Percentiles rank a stretch among this genome's conserved stretches.
phyloP scores from a whole-genome alignment of 495 filamentous ascomycete genomes.

The Annulohypoxylon nitens region DNA sequence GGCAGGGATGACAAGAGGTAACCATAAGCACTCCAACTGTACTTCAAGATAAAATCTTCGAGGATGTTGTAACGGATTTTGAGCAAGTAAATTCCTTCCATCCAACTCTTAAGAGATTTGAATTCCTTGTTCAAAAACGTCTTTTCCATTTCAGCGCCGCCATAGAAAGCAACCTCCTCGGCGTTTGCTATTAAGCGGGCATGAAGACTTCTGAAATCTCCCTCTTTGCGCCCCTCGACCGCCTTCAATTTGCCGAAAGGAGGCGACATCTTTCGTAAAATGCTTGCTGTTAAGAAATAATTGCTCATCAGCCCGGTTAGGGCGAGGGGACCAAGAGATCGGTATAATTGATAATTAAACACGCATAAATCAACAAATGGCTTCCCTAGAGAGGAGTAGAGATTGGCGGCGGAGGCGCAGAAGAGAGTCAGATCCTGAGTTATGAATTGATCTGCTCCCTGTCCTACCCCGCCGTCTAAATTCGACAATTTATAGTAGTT shows the following conservation, averaged over 20 bases:
- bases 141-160: conserved; percentile 92
- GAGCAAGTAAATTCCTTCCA: conserved; percentile 96
- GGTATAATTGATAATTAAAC: conserved; percentile 97
- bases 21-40: conserved; percentile 97
- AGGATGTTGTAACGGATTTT: conserved; percentile 99
- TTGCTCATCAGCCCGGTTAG: conserved; percentile 87
- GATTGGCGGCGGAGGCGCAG: conserved; percentile 88
- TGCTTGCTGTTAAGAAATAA: conserved; percentile 91
- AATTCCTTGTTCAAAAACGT: conserved; percentile 90
- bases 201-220: conserved; percentile 92
- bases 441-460: conserved; percentile 96
- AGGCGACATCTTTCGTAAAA: conserved; percentile 87
- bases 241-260: conserved; percentile 97
- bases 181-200: conserved; percentile 94
- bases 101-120: conserved; percentile 89
- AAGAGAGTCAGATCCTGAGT: conserved; percentile 97
- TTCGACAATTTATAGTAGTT: conserved; percentile 98
- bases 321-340: conserved; percentile 89
- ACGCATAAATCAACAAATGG: conserved; percentile 95
- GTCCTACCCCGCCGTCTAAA: conserved; percentile 91
- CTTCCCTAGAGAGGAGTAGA: conserved; percentile 97
- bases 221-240: conserved; percentile 91
- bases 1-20: conserved; percentile 94
- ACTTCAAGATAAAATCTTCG: conserved; percentile 98
- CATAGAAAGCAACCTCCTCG: conserved; percentile 99